Evolutionary conservation across 805 yeast species (phyloP).

Genomic region (Ogataea methanolica): DNA sequence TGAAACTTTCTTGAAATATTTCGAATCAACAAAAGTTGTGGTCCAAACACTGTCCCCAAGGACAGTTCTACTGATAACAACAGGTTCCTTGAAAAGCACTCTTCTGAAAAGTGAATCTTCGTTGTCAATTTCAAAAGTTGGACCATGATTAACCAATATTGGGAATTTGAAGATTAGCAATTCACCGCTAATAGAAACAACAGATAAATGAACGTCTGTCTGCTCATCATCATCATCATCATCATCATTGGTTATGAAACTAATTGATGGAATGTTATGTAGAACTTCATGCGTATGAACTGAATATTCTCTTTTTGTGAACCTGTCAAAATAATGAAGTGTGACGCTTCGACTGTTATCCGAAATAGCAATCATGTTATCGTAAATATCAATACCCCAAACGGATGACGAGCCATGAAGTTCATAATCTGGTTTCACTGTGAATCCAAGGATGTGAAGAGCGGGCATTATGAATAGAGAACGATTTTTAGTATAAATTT

Average conservation of each 20-base stretch:
- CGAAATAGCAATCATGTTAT: slow-evolving; percentile 40
- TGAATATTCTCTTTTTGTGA: slow-evolving; percentile 7
- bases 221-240: background rate
- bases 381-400: slow-evolving; percentile 58
- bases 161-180: slow-evolving; percentile 35
- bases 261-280: slow-evolving; percentile 55
- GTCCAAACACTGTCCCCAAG: slow-evolving; percentile 55
- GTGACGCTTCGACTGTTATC: slow-evolving; percentile 50
- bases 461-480: too few relatives aligned
- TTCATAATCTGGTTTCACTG: slow-evolving; percentile 21
- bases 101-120: slow-evolving; percentile 5
- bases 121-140: slow-evolving; percentile 3
- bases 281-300: slow-evolving; percentile 37
- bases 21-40: slow-evolving; percentile 33
- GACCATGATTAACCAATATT: slow-evolving; percentile 8
- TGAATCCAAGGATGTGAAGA: slow-evolving; percentile 2
- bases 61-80: slow-evolving; percentile 27
- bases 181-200: slow-evolving; percentile 42
- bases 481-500: background rate
- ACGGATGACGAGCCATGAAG: slow-evolving; percentile 41
- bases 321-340: slow-evolving; percentile 31
- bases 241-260: slow-evolving; percentile 27
- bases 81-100: slow-evolving; percentile 31
- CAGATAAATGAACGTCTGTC: slow-evolving; percentile 29
- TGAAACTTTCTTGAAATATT: slow-evolving; percentile 44